Base-by-base conservation (phyloP, 768 basidiomycete genomes). In the Calvatia gigantea region DNA sequence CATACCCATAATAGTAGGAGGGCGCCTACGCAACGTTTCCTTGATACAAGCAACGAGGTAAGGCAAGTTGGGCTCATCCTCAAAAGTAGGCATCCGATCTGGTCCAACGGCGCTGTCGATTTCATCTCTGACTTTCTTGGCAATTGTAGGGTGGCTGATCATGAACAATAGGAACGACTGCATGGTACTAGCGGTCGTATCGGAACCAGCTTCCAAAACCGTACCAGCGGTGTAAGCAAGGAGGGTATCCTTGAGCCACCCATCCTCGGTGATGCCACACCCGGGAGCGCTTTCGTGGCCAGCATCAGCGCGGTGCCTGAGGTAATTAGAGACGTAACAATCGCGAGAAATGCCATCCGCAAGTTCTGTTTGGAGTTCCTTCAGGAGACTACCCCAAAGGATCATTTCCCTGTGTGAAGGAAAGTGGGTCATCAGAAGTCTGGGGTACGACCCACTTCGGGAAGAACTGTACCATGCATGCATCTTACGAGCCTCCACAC, bases 161-260 rank as follows among this genome's bases (percentile, higher is more conserved):
- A 71, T 68, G 50, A 62, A 61, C 1, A 67, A 61, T 27, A 71
- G 37, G 44, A 68, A 64, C 9, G 63, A 50, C 33, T 62, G 62
- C 39, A 70, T 62, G 23, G 65, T 62, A 21, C 60, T 62, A 8
- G 67, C 61, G 1, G 63, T 65, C 7, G 69, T 70, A 41, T 70
- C 69, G 6, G 66, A 64, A 15, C 67, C 69, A 6, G 67, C 69
- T 45, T 69, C 68, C 21, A 69, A 64, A 8, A 67, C 63, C 0
- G 65, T 62, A 6, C 59, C 68, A 12, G 65, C 68, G 8, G 63
- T 64, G 45, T 67, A 69, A 11, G 67, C 63, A 11, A 69, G 51
- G 19, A 69, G 48, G 27, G 63, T 67, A 51, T 69, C 68, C 33
- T 60, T 64, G 41, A 69, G 59, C 68, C 67, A 69, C 15, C 63